Percentiles rank a stretch among this genome's conserved stretches.
Conservation (phyloP, 2,329 filamentous ascomycete genomes). For the Trichoderma citrinoviride region DNA sequence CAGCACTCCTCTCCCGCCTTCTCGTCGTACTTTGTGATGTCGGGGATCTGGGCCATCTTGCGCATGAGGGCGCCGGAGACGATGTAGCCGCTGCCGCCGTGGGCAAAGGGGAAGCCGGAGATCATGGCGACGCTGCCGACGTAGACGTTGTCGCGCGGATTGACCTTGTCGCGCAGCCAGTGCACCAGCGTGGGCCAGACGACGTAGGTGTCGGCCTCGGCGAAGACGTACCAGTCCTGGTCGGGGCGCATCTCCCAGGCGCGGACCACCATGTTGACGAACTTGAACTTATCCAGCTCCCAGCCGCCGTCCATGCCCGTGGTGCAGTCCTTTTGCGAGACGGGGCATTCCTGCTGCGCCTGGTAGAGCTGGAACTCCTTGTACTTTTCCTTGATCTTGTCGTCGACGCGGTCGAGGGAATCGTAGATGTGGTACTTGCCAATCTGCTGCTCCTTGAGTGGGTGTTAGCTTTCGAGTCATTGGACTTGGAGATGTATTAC, state of each 20-base stretch:
- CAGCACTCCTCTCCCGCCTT: slow-evolving; percentile 47
- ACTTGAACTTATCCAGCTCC: slow-evolving; percentile 62
- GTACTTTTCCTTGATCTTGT: slow-evolving; percentile 38
- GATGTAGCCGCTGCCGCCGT: slow-evolving; percentile 57
- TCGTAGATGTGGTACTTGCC: slow-evolving; percentile 45
- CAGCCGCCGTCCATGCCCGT: slow-evolving; percentile 41
- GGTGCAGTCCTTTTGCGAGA: slow-evolving; percentile 46
- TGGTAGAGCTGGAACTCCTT: slow-evolving; percentile 48
- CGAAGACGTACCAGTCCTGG: slow-evolving; percentile 58
- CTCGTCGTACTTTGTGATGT: slow-evolving; percentile 47
- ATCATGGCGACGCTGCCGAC: slow-evolving; percentile 52
- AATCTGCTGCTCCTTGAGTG: slow-evolving; percentile 46
- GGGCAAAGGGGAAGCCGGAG: slow-evolving; percentile 48
- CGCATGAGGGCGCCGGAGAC: slow-evolving; percentile 53
- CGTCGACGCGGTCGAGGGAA: slow-evolving; percentile 40
- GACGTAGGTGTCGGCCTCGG: slow-evolving; percentile 58
- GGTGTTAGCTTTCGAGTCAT: slow-evolving; percentile 14
- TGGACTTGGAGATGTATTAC: no score
- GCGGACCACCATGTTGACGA: slow-evolving; percentile 56
- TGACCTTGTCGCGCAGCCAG: slow-evolving; percentile 46
- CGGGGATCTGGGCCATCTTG: slow-evolving; percentile 44
- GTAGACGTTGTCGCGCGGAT: slow-evolving; percentile 46
- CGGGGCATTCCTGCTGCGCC: slow-evolving; percentile 45
- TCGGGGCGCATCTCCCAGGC: slow-evolving; percentile 53
- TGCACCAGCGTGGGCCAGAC: slow-evolving; percentile 53